A percentile compares a stretch with the other conserved stretches of the same genome.
Evolutionary conservation across 129 eudicot genomes (phyloP).

Genomic region (Heracleum sosnowskyi): DNA sequence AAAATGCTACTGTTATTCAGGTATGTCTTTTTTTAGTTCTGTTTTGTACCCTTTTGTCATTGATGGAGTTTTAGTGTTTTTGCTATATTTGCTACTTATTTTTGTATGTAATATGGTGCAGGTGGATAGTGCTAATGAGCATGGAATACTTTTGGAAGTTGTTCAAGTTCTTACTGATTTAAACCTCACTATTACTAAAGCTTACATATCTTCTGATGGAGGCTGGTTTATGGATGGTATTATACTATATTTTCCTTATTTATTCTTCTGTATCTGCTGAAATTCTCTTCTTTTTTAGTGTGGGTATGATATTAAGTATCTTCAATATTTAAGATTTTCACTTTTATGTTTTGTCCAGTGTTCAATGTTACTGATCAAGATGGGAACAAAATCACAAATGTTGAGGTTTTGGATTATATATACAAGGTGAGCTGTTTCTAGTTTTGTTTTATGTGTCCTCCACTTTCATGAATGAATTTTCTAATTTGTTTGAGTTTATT

Average conservation of each 20-base stretch:
- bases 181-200: slow-evolving; percentile 67
- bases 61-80: neutral
- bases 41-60: neutral
- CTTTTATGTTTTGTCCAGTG: slow-evolving; percentile 29
- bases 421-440: slow-evolving; percentile 54
- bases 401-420: slow-evolving; percentile 70
- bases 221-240: slow-evolving; percentile 99
- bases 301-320: neutral
- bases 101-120: slow-evolving; percentile 21
- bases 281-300: neutral
- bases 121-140: slow-evolving; percentile 96
- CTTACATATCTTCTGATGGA: slow-evolving; percentile 98
- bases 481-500: slow-evolving; percentile 17
- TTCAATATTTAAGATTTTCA: neutral
- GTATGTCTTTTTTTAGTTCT: slow-evolving; percentile 23
- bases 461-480: neutral
- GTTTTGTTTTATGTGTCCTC: neutral
- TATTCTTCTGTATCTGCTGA: neutral
- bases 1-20: slow-evolving; percentile 79
- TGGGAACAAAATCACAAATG: slow-evolving; percentile 85
- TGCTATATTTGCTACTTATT: slow-evolving; percentile 10
- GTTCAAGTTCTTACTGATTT: slow-evolving; percentile 97
- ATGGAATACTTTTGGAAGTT: slow-evolving; percentile 91
- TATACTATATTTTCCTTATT: neutral
- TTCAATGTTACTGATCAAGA: slow-evolving; percentile 93